These are phyloP conservation scores for Aspergillus sclerotioniger DNA, from an alignment of 495 filamentous ascomycete species.

Conservation along the genomic window DNA sequence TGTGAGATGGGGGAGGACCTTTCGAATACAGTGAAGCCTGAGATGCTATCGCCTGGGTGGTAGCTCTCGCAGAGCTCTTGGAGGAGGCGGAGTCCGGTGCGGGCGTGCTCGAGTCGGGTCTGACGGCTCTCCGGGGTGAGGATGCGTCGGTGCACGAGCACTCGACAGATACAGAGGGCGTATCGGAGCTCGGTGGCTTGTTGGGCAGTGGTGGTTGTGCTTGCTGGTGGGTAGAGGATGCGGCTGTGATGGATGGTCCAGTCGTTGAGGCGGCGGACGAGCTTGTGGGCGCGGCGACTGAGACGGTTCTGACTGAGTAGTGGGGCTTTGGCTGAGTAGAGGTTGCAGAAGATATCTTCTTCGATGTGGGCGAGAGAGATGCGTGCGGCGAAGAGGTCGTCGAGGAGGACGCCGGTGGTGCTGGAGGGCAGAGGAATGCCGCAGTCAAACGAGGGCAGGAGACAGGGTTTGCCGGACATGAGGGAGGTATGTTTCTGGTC, in stretches of 20 bases:
- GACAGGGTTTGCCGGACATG: not conserved
- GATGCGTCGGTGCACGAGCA: not conserved
- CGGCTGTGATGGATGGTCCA: not conserved
- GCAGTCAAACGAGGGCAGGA: not conserved
- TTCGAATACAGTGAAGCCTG: not conserved
- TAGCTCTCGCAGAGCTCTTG: not conserved
- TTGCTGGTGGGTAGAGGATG: not conserved
- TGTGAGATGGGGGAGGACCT: not conserved
- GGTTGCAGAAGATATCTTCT: not conserved
- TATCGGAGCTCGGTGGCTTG: not conserved
- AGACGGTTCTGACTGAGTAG: not conserved
- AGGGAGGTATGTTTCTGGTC: not conserved
- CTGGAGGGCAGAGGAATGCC: not conserved
- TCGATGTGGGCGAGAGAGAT: not conserved
- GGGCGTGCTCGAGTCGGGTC: not conserved
- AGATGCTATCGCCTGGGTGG: not conserved
- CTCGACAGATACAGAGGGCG: not conserved
- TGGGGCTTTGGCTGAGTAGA: not conserved
- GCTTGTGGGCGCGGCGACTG: not conserved
- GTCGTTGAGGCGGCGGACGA: not conserved
- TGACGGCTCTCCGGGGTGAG: not conserved
- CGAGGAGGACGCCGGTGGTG: not conserved
- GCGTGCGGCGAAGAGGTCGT: not conserved
- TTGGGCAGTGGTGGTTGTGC: not conserved
- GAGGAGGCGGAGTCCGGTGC: not conserved